Percentiles rank a stretch among this genome's conserved stretches.
These are phyloP conservation scores for Rhizopogon rudus DNA, from an alignment of 768 basidiomycete genomes.

Conservation along the genomic window DNA sequence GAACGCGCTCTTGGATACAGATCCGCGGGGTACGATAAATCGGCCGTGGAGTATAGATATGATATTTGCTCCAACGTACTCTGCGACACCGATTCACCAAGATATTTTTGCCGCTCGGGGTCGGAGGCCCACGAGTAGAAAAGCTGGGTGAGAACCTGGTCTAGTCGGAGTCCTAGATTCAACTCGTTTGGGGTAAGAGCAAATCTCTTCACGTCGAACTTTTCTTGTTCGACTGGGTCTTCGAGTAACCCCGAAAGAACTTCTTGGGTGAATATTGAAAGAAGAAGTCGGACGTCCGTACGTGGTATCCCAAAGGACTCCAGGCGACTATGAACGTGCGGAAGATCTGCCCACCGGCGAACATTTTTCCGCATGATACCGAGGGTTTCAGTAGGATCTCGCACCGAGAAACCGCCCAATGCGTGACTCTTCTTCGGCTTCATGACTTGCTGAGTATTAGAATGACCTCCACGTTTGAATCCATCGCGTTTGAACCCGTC, in stretches of 20 bases:
- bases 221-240: constrained; percentile 12
- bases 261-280: constrained; percentile 36
- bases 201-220: constrained; percentile 42
- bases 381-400: constrained; percentile 8
- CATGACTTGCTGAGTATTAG: background rate
- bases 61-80: constrained; percentile 35
- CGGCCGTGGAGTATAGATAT: constrained; percentile 32
- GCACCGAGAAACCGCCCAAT: background rate
- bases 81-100: constrained; percentile 22
- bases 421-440: constrained; percentile 1
- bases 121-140: constrained; percentile 54
- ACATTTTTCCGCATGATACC: constrained; percentile 33
- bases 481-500: background rate
- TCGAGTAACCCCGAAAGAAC: constrained; percentile 30
- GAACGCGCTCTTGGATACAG: constrained; percentile 47
- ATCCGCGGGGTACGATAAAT: constrained; percentile 45
- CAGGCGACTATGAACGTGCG: constrained; percentile 35
- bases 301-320: constrained; percentile 43
- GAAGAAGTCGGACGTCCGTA: constrained; percentile 33
- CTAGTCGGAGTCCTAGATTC: constrained; percentile 26
- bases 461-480: background rate
- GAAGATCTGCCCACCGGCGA: constrained; percentile 32
- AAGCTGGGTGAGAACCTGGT: constrained; percentile 45
- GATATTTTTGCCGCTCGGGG: constrained; percentile 20
- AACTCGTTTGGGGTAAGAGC: constrained; percentile 26